Conservation (phyloP, 805 yeast genomes). For the Myxozyma geophila region DNA sequence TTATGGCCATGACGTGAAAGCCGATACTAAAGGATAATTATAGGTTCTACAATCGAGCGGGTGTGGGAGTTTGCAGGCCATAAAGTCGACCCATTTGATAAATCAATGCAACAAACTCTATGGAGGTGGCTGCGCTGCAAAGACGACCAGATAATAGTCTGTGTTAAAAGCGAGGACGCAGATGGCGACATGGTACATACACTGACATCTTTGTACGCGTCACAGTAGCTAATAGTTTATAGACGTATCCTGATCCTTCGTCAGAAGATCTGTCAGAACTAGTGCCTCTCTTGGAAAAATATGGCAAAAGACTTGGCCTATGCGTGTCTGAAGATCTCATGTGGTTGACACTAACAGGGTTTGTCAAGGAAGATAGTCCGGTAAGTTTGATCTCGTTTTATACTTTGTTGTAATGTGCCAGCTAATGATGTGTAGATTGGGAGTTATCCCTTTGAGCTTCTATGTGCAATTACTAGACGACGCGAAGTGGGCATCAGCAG, state of each 20-base stretch:
- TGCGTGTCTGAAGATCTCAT: slow-evolving; percentile 44
- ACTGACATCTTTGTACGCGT: too few relatives aligned
- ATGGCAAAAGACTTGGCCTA: slow-evolving; percentile 34
- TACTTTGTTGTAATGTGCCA: background rate
- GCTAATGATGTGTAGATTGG: slow-evolving; percentile 40
- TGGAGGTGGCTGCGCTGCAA: slow-evolving; percentile 42
- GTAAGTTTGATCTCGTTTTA: slow-evolving; percentile 16
- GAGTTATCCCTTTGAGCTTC: slow-evolving; percentile 47
- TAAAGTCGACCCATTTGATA: slow-evolving; percentile 37
- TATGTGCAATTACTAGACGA: slow-evolving; percentile 48
- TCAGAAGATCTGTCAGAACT: slow-evolving; percentile 26
- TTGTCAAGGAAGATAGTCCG: slow-evolving; percentile 40
- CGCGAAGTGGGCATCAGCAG: slow-evolving; percentile 48
- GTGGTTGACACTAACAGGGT: slow-evolving; percentile 47
- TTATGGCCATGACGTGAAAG: background rate
- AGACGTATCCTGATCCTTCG: slow-evolving; percentile 13
- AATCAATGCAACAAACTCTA: slow-evolving; percentile 33
- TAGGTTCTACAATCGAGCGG: slow-evolving; percentile 41
- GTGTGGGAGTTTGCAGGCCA: slow-evolving; percentile 40
- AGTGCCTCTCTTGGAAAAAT: slow-evolving; percentile 20
- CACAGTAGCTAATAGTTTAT: slow-evolving; percentile 37
- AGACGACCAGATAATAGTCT: slow-evolving; percentile 36
- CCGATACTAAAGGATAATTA: background rate
- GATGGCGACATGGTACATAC: slow-evolving; percentile 12
- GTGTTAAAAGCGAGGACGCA: slow-evolving; percentile 17